These are phyloP conservation scores for Lactifluus echinatus DNA, from an alignment of 768 basidiomycete genomes.

Conservation along the genomic window DNA sequence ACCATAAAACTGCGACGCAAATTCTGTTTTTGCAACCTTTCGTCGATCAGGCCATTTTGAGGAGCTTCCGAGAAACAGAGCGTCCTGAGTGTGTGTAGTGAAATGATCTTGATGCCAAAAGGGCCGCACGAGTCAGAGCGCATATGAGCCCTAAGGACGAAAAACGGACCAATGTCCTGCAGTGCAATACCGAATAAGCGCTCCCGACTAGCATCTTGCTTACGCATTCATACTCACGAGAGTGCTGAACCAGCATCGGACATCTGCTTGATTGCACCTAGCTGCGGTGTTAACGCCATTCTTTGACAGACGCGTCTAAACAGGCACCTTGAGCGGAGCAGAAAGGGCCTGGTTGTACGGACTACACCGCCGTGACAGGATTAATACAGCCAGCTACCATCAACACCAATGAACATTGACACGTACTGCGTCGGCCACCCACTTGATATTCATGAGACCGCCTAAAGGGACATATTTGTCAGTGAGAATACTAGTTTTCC, in stretches of 20 bases:
- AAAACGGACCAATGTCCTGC: background rate
- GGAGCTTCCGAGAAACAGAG: background rate
- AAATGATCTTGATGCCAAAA: background rate
- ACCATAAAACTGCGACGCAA: background rate
- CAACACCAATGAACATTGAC: background rate
- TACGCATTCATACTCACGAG: background rate
- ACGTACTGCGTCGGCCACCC: constrained; percentile 28
- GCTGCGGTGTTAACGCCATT: background rate
- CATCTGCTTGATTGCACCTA: background rate
- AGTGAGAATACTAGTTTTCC: background rate
- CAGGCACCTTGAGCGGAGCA: background rate
- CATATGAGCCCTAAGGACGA: background rate
- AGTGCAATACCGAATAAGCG: too few species aligned
- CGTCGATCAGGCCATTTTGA: too few species aligned
- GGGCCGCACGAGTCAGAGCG: too few species aligned
- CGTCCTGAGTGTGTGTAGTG: background rate
- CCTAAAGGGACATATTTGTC: constrained; percentile 21
- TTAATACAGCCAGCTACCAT: background rate
- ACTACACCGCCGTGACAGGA: background rate
- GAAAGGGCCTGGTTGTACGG: background rate
- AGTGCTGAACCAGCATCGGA: background rate
- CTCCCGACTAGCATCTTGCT: too few species aligned
- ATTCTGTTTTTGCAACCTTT: background rate
- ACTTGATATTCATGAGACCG: constrained; percentile 30
- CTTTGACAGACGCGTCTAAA: background rate